Evolutionary conservation across 192 early-diverging fungal species (phyloP).

Genomic region (Backusella morwellensis): DNA sequence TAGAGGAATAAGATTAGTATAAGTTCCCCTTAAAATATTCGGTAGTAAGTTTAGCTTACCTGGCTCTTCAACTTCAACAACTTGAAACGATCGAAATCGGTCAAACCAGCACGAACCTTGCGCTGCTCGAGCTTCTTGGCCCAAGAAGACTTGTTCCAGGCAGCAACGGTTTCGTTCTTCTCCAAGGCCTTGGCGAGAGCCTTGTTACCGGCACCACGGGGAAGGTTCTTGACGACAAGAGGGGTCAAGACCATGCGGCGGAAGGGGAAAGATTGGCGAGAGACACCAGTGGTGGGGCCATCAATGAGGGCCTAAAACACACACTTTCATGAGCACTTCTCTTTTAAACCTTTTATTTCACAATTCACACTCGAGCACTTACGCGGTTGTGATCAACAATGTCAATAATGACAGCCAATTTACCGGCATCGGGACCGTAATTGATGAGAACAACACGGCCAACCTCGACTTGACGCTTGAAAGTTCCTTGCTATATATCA

Average conservation of each 20-base stretch:
- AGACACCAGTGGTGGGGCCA: constrained; percentile 93
- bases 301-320: constrained; percentile 75
- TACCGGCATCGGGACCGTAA: constrained; percentile 91
- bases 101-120: constrained; percentile 69
- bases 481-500: constrained; percentile 47
- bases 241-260: constrained; percentile 91
- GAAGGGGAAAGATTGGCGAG: constrained; percentile 85
- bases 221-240: constrained; percentile 81
- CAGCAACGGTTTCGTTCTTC: constrained; percentile 77
- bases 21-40: background rate
- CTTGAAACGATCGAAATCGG: constrained; percentile 99
- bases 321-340: background rate
- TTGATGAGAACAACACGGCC: constrained; percentile 97
- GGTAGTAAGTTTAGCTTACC: constrained; percentile 42
- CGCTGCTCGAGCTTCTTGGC: constrained; percentile 94
- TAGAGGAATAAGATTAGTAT: background rate
- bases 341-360: background rate
- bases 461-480: constrained; percentile 95
- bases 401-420: constrained; percentile 98
- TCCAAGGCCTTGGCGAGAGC: constrained; percentile 81
- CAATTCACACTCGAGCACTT: background rate
- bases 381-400: constrained; percentile 97
- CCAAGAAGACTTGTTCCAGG: constrained; percentile 91
- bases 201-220: constrained; percentile 76
- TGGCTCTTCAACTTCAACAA: constrained; percentile 90